Evolutionary conservation across 768 basidiomycete species (phyloP), one percentile per base, ranked within the genome.

Genomic region (Phanerochaete carnosa): DNA sequence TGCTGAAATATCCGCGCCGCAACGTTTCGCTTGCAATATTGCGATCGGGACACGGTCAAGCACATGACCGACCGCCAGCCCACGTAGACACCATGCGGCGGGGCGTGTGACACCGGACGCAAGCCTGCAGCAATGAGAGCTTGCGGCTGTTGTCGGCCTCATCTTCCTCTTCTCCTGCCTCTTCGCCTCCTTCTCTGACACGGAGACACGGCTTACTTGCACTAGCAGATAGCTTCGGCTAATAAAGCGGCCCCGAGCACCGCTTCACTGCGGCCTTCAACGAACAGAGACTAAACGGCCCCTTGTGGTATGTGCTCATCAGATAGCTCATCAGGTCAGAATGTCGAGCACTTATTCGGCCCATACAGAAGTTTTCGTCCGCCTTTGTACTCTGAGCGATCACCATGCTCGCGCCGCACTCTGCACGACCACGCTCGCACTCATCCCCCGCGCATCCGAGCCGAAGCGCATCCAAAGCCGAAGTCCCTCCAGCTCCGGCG

Each of bases 91-190:
- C 58, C 58, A 51, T 59, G n/a, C 23, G 37, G 55, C 39, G n/a
- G 45, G 16, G 29, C 56, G 22, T 57, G 46, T 57, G 56, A 46
- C 32, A 32, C 30, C 51, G 30, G 7, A 23, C 26, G 9, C 51
- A 23, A 33, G 16, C 16, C 4, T 23, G 51, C 29, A 22, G n/a
- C n/a, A n/a, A n/a, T n/a, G 51, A 33, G 9, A 5, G 1, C 23
- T 16, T 22, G 37, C 45, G 49, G 46, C 57, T 50, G 46, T 28
- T 46, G 30, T 9, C 3, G 22, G 51, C 56, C 29, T n/a, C n/a
- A 55, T 33, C 25, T 16, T 47, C 57, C 37, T 55, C 53, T 71
- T 57, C 56, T 82, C 82, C 81, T 75, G 78, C 30, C 57, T 80
- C 58, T 67, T 75, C 39, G 15, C 51, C 22, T 74, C 74, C 12